Percentiles rank a stretch among this genome's conserved stretches.
phyloP scores from a whole-genome alignment of 2,329 filamentous ascomycete species.

The Diaporthe longicolla region DNA sequence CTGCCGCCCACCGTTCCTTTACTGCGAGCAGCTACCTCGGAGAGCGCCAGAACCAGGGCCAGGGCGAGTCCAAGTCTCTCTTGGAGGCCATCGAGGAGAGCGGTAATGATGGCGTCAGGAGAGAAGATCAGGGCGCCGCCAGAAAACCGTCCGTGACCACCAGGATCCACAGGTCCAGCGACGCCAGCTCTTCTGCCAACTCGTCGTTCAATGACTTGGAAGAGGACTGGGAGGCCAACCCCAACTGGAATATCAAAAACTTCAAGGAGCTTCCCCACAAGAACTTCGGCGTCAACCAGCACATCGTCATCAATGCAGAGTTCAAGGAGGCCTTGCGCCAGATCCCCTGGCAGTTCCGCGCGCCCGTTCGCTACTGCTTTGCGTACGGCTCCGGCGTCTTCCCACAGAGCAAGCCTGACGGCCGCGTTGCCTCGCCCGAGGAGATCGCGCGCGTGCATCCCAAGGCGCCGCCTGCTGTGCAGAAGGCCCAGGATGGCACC shows the following conservation, averaged over 20 bases:
- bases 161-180: slow-evolving; percentile 47
- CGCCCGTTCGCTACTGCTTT: slow-evolving; percentile 95
- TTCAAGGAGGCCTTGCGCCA: slow-evolving; percentile 92
- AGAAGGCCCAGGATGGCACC: slow-evolving; percentile 86
- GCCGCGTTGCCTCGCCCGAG: slow-evolving; percentile 67
- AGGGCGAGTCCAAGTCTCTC: slow-evolving; percentile 25
- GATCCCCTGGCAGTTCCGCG: slow-evolving; percentile 91
- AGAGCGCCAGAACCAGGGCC: slow-evolving; percentile 10
- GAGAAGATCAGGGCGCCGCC: slow-evolving; percentile 11
- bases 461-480: slow-evolving; percentile 83
- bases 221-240: slow-evolving; percentile 81
- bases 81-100: slow-evolving; percentile 16
- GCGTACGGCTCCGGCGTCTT: slow-evolving; percentile 98
- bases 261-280: slow-evolving; percentile 83
- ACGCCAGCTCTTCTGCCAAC: slow-evolving; percentile 46
- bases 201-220: slow-evolving; percentile 44
- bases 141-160: slow-evolving; percentile 30
- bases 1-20: slow-evolving; percentile 39
- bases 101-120: slow-evolving; percentile 18
- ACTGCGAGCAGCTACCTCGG: slow-evolving; percentile 36
- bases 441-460: slow-evolving; percentile 80
- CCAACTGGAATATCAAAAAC: slow-evolving; percentile 77
- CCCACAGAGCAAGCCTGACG: slow-evolving; percentile 74
- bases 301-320: slow-evolving; percentile 95
- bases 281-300: slow-evolving; percentile 94